Conservation (phyloP, 768 basidiomycete species). For the Auriscalpium microsporum region DNA sequence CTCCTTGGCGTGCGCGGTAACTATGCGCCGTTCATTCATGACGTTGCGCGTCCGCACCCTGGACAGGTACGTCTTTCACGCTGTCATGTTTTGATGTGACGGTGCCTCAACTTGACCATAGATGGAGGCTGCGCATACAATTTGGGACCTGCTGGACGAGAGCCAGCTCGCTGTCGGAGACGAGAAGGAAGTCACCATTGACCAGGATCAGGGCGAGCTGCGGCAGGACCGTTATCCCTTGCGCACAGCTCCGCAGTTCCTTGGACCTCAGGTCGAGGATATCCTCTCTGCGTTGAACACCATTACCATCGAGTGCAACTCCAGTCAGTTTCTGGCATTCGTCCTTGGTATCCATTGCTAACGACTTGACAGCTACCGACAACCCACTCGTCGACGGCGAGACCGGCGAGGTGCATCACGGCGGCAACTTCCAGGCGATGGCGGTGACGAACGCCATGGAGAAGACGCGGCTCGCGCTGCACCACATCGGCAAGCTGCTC, state of each 20-base stretch:
- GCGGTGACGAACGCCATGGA: conserved; percentile 83
- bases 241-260: conserved; percentile 73
- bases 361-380: conserved; percentile 61
- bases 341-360: not conserved
- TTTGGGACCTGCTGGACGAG: conserved; percentile 61
- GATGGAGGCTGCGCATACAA: conserved; percentile 64
- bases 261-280: conserved; percentile 82
- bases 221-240: conserved; percentile 75
- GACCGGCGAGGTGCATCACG: conserved; percentile 61
- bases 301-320: conserved; percentile 72
- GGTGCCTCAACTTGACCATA: conserved; percentile 12
- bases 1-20: conserved; percentile 64
- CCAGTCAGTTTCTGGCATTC: conserved; percentile 41
- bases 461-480: conserved; percentile 62
- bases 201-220: conserved; percentile 61
- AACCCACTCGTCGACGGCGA: conserved; percentile 75
- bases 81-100: not conserved
- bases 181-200: conserved; percentile 61
- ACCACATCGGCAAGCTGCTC: conserved; percentile 42
- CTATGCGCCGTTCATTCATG: conserved; percentile 74
- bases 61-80: conserved; percentile 45
- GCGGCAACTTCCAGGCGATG: conserved; percentile 89
- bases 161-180: conserved; percentile 52
- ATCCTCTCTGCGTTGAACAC: conserved; percentile 55
- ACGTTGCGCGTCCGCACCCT: conserved; percentile 69